These are phyloP conservation scores for Pichia sp. DNA, from an alignment of 1,139 yeast genomes.

Conservation along the genomic window DNA sequence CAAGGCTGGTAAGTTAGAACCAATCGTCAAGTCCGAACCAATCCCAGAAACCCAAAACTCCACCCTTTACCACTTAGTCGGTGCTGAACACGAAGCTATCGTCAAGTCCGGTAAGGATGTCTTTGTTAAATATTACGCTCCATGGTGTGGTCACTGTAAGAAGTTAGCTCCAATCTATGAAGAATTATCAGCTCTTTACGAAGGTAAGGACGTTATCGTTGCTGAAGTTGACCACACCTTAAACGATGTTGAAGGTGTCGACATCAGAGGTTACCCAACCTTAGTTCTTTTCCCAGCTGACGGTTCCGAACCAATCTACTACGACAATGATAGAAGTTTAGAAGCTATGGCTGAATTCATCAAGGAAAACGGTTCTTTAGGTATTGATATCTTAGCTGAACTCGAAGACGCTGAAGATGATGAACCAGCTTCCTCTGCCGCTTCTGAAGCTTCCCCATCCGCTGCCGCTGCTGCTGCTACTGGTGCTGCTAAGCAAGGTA, in stretches of 20 bases:
- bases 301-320: slow-evolving; percentile 68
- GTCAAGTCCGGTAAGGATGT: slow-evolving; percentile 81
- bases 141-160: slow-evolving; percentile 99
- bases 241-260: slow-evolving; percentile 76
- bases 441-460: slow-evolving; percentile 12
- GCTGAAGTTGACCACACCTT: slow-evolving; percentile 89
- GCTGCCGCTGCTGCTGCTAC: slow-evolving; percentile 14
- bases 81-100: slow-evolving; percentile 73
- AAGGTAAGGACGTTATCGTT: slow-evolving; percentile 57
- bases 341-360: slow-evolving; percentile 71
- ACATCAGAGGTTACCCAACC: slow-evolving; percentile 92
- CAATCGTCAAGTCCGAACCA: slow-evolving; percentile 83
- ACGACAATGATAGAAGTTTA: slow-evolving; percentile 71
- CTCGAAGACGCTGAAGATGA: slow-evolving; percentile 18
- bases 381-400: slow-evolving; percentile 35
- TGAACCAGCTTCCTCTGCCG: slow-evolving; percentile 2
- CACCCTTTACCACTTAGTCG: slow-evolving; percentile 79
- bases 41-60: slow-evolving; percentile 78
- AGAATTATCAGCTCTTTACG: slow-evolving; percentile 73
- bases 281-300: slow-evolving; percentile 92
- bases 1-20: slow-evolving; percentile 60
- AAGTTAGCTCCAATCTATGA: slow-evolving; percentile 91
- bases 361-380: slow-evolving; percentile 43
- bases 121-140: slow-evolving; percentile 92
- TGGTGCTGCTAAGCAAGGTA: too few relatives aligned